phyloP scores from a whole-genome alignment of 306 rosid genomes.

The Casuarina glauca region DNA sequence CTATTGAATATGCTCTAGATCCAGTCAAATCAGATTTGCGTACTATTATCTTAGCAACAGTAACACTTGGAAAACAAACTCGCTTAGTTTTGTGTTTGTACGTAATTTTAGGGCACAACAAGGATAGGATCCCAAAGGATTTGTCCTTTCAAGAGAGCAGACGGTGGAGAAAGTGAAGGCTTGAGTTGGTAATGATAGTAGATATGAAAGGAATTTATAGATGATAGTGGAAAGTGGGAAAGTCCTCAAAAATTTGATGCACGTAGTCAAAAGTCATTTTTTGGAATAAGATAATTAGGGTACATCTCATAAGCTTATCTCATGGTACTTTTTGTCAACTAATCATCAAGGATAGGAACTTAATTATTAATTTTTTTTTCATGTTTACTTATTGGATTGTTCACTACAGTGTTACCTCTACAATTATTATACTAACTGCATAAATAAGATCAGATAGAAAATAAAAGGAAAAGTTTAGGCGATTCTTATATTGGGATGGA shows the following conservation, averaged over 20 bases:
- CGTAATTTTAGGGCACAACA: not conserved
- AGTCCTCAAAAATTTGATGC: not conserved
- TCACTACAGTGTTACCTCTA: too few species aligned
- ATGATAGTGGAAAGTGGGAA: not conserved
- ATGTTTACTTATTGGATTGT: too few species aligned
- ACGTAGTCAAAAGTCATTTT: not conserved
- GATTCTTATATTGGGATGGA: too few species aligned
- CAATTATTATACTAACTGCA: too few species aligned
- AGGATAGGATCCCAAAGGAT: not conserved
- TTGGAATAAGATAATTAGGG: not conserved
- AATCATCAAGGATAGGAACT: not conserved
- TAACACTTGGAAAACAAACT: constrained; percentile 24
- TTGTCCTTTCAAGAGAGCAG: not conserved
- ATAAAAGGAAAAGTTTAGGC: too few species aligned
- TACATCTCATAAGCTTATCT: not conserved
- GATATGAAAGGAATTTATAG: not conserved
- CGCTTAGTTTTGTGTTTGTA: constrained; percentile 21
- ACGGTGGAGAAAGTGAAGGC: not conserved
- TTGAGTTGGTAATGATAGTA: not conserved
- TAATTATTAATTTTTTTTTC: not conserved
- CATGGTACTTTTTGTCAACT: constrained; percentile 16
- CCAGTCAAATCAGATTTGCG: not conserved
- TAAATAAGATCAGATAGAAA: too few species aligned
- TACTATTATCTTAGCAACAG: constrained; percentile 14
- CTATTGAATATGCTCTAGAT: constrained; percentile 17